A percentile compares a stretch with the other conserved stretches of the same genome.
phyloP scores from a whole-genome alignment of 495 filamentous ascomycete species.

The Pseudomonodictys pantanalensis region DNA sequence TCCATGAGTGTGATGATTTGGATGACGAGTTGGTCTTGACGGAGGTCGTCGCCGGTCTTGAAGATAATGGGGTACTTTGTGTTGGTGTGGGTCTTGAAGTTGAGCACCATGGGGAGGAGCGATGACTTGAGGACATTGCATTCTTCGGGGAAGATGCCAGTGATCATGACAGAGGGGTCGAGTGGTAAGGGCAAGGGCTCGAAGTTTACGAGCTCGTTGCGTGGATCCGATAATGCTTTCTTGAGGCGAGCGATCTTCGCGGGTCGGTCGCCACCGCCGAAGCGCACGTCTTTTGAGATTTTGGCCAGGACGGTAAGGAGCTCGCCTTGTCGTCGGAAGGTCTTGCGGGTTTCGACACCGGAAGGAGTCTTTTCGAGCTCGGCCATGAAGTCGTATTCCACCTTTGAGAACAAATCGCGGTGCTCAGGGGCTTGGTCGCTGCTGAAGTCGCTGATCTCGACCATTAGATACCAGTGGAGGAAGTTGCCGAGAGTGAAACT shows the following conservation, averaged over 20 bases:
- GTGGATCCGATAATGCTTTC: constrained; percentile 77
- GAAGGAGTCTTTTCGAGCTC: constrained; percentile 63
- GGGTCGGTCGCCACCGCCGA: constrained; percentile 69
- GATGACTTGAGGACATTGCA: constrained; percentile 93
- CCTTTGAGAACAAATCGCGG: constrained; percentile 80
- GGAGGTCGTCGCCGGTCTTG: constrained; percentile 95
- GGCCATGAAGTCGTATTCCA: constrained; percentile 93
- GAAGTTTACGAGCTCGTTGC: constrained; percentile 78
- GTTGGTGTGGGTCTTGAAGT: constrained; percentile 76
- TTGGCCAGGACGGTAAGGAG: constrained; percentile 81
- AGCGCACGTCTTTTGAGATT: constrained; percentile 85
- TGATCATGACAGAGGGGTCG: constrained; percentile 75
- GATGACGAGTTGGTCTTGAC: constrained; percentile 96
- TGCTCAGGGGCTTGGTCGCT: constrained; percentile 66
- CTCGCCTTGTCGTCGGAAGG: constrained; percentile 82
- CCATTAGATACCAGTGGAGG: constrained; percentile 97
- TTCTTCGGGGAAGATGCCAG: constrained; percentile 78
- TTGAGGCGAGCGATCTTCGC: constrained; percentile 81
- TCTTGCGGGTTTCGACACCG: constrained; percentile 69
- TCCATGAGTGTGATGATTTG: constrained; percentile 99
- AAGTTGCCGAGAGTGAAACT: constrained; percentile 92
- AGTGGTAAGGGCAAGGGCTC: constrained; percentile 87
- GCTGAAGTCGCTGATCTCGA: constrained; percentile 84
- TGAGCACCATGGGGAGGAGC: constrained; percentile 83
- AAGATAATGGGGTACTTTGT: constrained; percentile 87